A percentile compares a stretch with the other conserved stretches of the same genome.
Evolutionary conservation across 2,329 filamentous ascomycete genomes (phyloP).

Genomic region (Pezicula neosporulosa): DNA sequence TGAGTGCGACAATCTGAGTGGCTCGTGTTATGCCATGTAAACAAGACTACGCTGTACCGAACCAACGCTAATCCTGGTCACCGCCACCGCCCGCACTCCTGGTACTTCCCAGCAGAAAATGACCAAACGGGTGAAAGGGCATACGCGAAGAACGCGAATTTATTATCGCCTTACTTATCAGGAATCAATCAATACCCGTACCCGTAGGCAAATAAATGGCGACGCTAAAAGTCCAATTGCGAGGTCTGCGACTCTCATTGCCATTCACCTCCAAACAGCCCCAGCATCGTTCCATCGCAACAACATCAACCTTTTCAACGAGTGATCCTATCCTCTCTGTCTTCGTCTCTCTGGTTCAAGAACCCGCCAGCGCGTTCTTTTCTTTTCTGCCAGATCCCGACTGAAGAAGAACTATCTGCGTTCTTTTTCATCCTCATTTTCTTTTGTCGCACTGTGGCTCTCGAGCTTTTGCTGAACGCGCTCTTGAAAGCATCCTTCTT

Average conservation of each 20-base stretch:
- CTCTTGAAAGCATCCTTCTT: constrained; percentile 8
- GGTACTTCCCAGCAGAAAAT: no score
- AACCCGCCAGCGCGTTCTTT: constrained; percentile 1
- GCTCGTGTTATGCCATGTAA: not conserved
- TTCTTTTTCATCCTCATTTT: constrained; percentile 11
- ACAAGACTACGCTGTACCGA: not conserved
- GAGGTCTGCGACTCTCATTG: no score
- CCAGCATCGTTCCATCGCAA: not conserved
- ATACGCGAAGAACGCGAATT: not conserved
- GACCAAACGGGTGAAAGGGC: no score
- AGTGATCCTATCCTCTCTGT: not conserved
- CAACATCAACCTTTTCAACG: not conserved
- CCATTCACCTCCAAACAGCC: not conserved
- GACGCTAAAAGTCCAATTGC: no score
- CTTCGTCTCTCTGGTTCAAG: not conserved
- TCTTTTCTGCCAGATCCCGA: not conserved
- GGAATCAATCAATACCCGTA: no score
- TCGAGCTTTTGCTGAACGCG: constrained; percentile 15
- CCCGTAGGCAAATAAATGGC: no score
- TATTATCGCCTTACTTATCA: no score
- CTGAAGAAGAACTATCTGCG: not conserved
- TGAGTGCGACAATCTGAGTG: not conserved
- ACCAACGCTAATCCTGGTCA: not conserved
- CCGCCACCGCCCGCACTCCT: not conserved
- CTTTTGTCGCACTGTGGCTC: constrained; percentile 19